Evolutionary conservation across 1,139 yeast species (phyloP).

Genomic region (Waltiozyma sp.): DNA sequence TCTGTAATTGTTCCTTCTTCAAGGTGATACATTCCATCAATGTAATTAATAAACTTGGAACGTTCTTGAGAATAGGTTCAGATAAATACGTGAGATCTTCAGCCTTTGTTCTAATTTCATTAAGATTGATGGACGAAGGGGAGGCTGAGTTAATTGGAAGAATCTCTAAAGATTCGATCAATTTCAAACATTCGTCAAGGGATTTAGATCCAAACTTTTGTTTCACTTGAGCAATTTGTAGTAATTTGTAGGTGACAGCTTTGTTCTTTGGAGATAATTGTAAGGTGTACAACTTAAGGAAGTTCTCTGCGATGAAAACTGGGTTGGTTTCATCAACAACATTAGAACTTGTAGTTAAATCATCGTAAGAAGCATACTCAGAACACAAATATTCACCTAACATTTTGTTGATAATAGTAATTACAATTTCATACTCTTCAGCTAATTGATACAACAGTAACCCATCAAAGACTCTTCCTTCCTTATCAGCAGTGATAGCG

Average conservation of each 20-base stretch:
- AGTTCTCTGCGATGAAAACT: constrained; percentile 46
- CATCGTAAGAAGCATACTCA: constrained; percentile 60
- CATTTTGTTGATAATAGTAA: constrained; percentile 60
- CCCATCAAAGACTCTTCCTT: constrained; percentile 83
- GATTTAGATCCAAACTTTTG: constrained; percentile 45
- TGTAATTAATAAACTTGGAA: constrained; percentile 72
- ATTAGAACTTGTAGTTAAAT: constrained; percentile 26
- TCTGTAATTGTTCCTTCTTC: constrained; percentile 34
- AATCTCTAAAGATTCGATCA: constrained; percentile 49
- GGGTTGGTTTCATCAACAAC: constrained; percentile 30
- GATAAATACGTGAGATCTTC: constrained; percentile 52
- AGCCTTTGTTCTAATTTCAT: constrained; percentile 34
- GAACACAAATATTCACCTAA: constrained; percentile 65
- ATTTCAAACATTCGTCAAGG: constrained; percentile 50
- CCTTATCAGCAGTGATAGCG: constrained; percentile 83
- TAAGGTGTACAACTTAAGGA: constrained; percentile 34
- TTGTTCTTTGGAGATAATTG: constrained; percentile 38
- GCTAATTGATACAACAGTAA: constrained; percentile 77
- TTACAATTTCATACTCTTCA: constrained; percentile 82
- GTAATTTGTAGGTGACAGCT: constrained; percentile 53
- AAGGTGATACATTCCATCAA: constrained; percentile 72
- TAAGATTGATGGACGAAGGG: constrained; percentile 9
- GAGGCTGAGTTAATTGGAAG: constrained; percentile 43
- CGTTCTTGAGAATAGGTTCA: constrained; percentile 63
- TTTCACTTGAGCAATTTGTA: constrained; percentile 61